These are phyloP conservation scores for Leptodermis oblonga DNA, from an alignment of 257 asterid species.

Conservation along the genomic window DNA sequence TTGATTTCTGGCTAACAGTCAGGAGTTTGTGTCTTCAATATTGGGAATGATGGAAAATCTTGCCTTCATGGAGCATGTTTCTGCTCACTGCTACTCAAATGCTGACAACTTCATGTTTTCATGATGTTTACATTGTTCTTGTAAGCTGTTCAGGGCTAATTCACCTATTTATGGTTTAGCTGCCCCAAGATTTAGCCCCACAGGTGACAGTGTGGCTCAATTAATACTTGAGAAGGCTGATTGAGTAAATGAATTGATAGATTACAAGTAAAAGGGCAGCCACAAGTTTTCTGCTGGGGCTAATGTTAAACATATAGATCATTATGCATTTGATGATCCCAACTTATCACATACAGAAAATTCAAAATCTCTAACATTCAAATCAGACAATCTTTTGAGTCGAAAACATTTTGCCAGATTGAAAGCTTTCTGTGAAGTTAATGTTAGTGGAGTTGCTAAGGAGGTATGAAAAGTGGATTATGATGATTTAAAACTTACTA, in stretches of 20 bases:
- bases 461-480: neutral
- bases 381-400: neutral
- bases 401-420: neutral
- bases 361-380: neutral
- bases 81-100: neutral
- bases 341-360: neutral
- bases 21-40: neutral
- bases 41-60: neutral
- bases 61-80: neutral
- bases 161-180: neutral
- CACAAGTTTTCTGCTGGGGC: neutral
- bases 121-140: neutral
- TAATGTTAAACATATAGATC: neutral
- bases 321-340: neutral
- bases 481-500: neutral
- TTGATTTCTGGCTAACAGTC: slow-evolving; percentile 27
- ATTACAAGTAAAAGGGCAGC: neutral
- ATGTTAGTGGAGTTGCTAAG: neutral
- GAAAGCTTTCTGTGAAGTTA: neutral
- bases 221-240: no score
- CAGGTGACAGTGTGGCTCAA: neutral
- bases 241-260: neutral
- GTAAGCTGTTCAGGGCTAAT: neutral
- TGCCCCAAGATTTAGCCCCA: neutral
- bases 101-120: neutral